A percentile compares a stretch with the other conserved stretches of the same genome.
Conservation (phyloP, 768 basidiomycete species). For the Imleria badia region DNA sequence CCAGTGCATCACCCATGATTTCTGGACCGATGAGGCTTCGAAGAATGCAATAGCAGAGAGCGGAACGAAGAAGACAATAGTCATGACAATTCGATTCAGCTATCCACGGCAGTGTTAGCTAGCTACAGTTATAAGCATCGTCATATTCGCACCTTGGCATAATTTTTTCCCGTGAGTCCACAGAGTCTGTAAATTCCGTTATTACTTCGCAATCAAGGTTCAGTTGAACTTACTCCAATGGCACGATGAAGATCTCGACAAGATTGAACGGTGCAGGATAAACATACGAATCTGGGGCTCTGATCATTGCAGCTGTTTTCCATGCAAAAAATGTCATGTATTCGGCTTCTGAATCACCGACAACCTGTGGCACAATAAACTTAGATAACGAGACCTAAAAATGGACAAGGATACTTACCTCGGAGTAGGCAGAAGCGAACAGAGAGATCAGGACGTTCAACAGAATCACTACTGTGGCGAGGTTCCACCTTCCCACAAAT, state of each 20-base stretch:
- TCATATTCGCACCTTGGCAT: conserved; percentile 49
- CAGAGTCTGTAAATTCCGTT: conserved; percentile 36
- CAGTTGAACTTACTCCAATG: conserved; percentile 68
- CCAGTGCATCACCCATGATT: conserved; percentile 70
- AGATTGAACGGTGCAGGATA: conserved; percentile 95
- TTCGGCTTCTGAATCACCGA: conserved; percentile 85
- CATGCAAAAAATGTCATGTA: conserved; percentile 88
- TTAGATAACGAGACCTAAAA: neutral
- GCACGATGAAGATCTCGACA: conserved; percentile 77
- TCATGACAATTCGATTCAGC: conserved; percentile 82
- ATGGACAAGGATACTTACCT: conserved; percentile 47
- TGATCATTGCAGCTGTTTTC: conserved; percentile 82
- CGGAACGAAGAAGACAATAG: conserved; percentile 77
- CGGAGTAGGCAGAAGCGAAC: conserved; percentile 89
- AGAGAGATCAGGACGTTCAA: conserved; percentile 95
- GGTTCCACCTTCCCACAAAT: conserved; percentile 62
- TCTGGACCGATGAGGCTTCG: conserved; percentile 59
- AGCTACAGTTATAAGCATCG: neutral
- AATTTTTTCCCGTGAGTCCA: conserved; percentile 48
- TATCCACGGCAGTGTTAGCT: conserved; percentile 25
- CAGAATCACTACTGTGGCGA: conserved; percentile 77
- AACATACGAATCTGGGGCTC: conserved; percentile 77
- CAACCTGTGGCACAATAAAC: conserved; percentile 47
- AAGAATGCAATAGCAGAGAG: conserved; percentile 70
- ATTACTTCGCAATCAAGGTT: neutral